Evolutionary conservation across 495 filamentous ascomycete species (phyloP).

Genomic region (Apiosordaria backusii): DNA sequence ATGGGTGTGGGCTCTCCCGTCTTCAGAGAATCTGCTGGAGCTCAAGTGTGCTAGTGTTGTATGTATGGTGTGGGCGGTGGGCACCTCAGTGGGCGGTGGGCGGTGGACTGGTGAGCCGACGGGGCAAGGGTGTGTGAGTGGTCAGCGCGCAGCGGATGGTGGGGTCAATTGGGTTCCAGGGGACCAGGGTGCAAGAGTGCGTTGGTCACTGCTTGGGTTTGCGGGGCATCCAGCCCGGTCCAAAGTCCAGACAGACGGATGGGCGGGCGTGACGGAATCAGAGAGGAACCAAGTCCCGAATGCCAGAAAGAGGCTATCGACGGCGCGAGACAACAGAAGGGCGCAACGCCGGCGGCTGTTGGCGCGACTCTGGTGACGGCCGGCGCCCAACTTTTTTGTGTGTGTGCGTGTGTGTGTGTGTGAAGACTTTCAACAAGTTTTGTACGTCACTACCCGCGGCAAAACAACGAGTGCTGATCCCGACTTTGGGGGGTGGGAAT

Average conservation of each 20-base stretch:
- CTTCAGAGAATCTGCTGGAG: background rate
- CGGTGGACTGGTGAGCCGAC: background rate
- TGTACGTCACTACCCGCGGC: background rate
- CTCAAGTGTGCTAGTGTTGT: background rate
- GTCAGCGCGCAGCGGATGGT: background rate
- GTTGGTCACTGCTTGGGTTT: constrained; percentile 4
- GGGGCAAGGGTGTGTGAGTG: constrained; percentile 3
- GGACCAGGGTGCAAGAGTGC: background rate
- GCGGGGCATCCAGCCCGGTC: background rate
- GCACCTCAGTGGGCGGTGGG: background rate
- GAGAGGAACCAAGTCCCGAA: background rate
- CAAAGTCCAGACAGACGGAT: too few relatives aligned
- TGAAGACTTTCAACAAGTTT: background rate
- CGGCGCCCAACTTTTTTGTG: background rate
- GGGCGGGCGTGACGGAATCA: too few relatives aligned
- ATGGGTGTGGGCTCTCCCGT: too few relatives aligned
- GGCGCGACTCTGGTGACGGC: background rate
- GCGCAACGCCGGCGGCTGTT: constrained; percentile 11
- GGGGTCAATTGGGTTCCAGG: constrained; percentile 4
- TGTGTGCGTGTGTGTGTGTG: too few relatives aligned
- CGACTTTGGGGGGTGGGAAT: background rate
- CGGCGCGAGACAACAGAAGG: background rate
- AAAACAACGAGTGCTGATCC: background rate
- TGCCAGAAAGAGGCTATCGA: background rate
- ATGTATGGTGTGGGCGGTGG: too few relatives aligned